phyloP scores from a whole-genome alignment of 257 asterid genomes.

The Anisodus tanguticus region DNA sequence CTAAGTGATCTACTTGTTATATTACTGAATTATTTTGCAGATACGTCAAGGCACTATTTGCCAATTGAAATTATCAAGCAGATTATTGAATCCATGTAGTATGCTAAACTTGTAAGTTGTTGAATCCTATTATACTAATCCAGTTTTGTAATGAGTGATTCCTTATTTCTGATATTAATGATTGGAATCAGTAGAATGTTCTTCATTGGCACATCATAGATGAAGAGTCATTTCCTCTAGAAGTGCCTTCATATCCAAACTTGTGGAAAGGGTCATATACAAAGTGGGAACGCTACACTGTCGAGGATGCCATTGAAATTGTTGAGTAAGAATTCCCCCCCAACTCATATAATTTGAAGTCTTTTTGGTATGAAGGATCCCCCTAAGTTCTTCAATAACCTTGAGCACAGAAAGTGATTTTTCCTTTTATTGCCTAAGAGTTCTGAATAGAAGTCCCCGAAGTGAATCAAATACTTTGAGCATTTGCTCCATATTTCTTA shows the following conservation, averaged over 20 bases:
- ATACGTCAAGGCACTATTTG: constrained; percentile 89
- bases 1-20: not conserved
- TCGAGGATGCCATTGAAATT: constrained; percentile 82
- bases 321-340: constrained; percentile 56
- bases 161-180: constrained; percentile 34
- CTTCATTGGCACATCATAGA: constrained; percentile 98
- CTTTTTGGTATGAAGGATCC: not conserved
- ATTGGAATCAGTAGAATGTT: constrained; percentile 82
- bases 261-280: constrained; percentile 93
- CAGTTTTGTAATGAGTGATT: constrained; percentile 25
- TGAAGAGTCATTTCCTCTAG: constrained; percentile 96
- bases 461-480: not conserved
- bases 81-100: constrained; percentile 88
- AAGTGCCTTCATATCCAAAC: constrained; percentile 83
- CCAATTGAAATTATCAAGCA: constrained; percentile 84
- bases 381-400: not conserved
- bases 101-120: constrained; percentile 90
- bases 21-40: constrained; percentile 49
- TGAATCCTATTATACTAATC: constrained; percentile 27
- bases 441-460: not conserved
- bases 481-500: not conserved
- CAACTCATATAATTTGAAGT: constrained; percentile 28
- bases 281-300: constrained; percentile 87
- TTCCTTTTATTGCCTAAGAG: not conserved
- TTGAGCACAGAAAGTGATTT: constrained; percentile 1